Evolutionary conservation across 805 yeast genomes (phyloP), one percentile per base, ranked within the genome.

Genomic region (Kurtzmaniella fragi): DNA sequence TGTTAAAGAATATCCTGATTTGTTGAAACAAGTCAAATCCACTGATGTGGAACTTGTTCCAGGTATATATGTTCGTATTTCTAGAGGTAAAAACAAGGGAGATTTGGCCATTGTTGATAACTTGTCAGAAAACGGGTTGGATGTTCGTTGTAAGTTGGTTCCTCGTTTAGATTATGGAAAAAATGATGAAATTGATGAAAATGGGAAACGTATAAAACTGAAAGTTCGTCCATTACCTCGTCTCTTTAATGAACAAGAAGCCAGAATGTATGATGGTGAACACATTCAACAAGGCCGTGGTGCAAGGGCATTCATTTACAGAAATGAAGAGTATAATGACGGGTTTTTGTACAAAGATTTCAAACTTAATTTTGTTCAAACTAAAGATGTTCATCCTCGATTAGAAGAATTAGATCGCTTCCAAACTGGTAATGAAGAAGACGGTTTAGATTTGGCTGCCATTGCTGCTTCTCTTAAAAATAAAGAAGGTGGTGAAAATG

Each of bases 141-240:
- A 91, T 58, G 98, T 88, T n/a, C 77, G 95, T 52, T 79, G 95
- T 50, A 87, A 87, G 56, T 70, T 93, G 47, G 95, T 93, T 27
- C 99, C 99, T 28, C 79, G 99, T 53, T 64, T 93, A 43, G 97
- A 91, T 58, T 91, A 93, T 61, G 96, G 95, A 42, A 78, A 81
- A 48, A 69, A 73, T 33, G 72, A 67, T 45, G 75, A 66, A 23
- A 44, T 74, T 42, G 86, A 79, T 45, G 50, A 53, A 28, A 66
- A 65, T 15, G 82, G 80, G 17, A 55, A 42, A 36, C 53, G 56
- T 43, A 54, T 65, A 31, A 81, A 77, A 36, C 73, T 77, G 49
- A 84, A 83, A 42, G 66, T 78, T 40, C 76, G 91, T 56, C 95
- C 97, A 2, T 82, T 89, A 3, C 90, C 93, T 38, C 76, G 95